These are phyloP conservation scores for Aspergillus hancockii DNA, from an alignment of 495 filamentous ascomycete genomes.

Conservation along the genomic window DNA sequence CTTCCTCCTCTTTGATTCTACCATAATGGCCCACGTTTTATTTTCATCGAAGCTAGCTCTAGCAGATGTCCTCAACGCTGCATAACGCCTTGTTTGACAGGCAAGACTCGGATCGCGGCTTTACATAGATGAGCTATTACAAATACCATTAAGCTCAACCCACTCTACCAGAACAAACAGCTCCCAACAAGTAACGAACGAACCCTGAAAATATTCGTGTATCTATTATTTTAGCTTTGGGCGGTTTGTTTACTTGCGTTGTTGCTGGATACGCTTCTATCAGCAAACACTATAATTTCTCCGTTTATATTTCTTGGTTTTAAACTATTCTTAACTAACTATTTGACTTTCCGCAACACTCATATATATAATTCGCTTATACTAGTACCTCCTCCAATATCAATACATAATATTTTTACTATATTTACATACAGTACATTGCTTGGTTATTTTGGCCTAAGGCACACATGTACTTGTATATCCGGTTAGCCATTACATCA, in stretches of 20 bases:
- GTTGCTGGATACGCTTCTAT: too few relatives aligned
- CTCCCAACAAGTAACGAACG: not conserved
- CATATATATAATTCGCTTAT: too few relatives aligned
- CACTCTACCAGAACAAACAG: not conserved
- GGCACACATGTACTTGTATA: not conserved
- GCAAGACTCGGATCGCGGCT: not conserved
- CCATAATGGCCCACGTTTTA: slow-evolving; percentile 1
- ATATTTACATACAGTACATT: not conserved
- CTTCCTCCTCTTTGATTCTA: slow-evolving; percentile 5
- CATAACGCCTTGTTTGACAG: not conserved
- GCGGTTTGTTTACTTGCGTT: too few relatives aligned
- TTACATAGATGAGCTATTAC: not conserved
- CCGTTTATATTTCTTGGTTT: too few relatives aligned
- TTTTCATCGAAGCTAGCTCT: not conserved
- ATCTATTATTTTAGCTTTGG: not conserved
- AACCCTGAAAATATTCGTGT: not conserved
- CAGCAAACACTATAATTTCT: too few relatives aligned
- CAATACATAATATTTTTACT: too few relatives aligned
- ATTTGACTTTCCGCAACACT: too few relatives aligned
- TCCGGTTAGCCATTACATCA: not conserved
- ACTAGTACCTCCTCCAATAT: too few relatives aligned
- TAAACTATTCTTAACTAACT: too few relatives aligned
- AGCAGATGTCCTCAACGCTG: not conserved
- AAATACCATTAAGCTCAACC: not conserved
- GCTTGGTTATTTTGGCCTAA: not conserved